These are phyloP conservation scores for Stentor coeruleus DNA, from an alignment of 73 alveolate genomes.

Conservation along the genomic window DNA sequence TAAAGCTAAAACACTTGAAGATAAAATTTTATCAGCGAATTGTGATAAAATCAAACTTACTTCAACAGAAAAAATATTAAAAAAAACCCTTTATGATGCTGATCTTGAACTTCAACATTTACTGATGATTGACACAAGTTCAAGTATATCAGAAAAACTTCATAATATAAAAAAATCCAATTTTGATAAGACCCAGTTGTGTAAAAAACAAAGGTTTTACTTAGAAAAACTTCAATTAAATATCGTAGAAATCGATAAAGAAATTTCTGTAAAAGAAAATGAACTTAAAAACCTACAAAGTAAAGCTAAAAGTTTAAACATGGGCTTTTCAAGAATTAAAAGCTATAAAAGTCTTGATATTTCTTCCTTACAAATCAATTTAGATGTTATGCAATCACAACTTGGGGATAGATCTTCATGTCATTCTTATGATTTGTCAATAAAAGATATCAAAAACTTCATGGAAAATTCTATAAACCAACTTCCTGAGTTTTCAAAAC, in stretches of 20 bases:
- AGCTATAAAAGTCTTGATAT: background rate
- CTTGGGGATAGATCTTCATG: background rate
- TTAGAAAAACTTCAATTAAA: too few relatives aligned
- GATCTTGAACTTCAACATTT: background rate
- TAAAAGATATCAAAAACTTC: background rate
- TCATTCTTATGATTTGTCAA: background rate
- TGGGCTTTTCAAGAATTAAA: background rate
- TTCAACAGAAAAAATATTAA: background rate
- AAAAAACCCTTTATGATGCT: background rate
- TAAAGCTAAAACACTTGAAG: too few relatives aligned
- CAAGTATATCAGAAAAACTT: background rate
- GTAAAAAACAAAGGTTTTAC: background rate
- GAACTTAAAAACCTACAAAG: background rate
- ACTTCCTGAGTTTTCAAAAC: background rate
- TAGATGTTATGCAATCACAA: background rate
- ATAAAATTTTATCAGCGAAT: background rate
- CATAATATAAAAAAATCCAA: background rate
- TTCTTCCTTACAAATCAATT: background rate
- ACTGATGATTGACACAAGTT: background rate
- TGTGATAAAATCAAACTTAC: background rate
- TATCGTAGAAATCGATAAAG: background rate
- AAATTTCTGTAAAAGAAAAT: background rate
- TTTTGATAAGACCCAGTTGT: background rate
- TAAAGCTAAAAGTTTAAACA: background rate
- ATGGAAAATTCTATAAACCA: background rate